Evolutionary conservation across 2,329 filamentous ascomycete species (phyloP).

Genomic region (Ophiostoma pallidulum): DNA sequence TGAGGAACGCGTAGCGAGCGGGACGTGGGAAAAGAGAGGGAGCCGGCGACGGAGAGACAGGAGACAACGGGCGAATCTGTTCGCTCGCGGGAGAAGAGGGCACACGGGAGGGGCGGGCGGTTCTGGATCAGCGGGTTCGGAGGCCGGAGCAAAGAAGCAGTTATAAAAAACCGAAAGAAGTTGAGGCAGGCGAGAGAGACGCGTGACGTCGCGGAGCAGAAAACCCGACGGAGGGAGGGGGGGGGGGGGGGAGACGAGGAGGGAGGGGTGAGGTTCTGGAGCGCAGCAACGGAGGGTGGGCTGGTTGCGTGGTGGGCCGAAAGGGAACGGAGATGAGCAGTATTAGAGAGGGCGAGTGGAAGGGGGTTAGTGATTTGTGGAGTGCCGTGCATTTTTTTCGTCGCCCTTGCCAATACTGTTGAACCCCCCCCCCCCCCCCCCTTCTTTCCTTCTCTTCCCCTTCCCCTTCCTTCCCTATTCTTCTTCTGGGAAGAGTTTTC

Average conservation of each 20-base stretch:
- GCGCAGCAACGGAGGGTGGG: conserved; percentile 12
- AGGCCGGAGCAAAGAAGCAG: background rate
- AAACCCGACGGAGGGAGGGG: no score
- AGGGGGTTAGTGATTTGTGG: conserved; percentile 7
- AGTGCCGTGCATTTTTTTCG: conserved; percentile 10
- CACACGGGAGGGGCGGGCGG: no score
- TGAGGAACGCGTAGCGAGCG: conserved; percentile 27
- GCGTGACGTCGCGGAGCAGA: conserved; percentile 22
- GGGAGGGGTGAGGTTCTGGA: conserved; percentile 17
- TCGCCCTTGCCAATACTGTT: conserved; percentile 7
- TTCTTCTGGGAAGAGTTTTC: conserved; percentile 15
- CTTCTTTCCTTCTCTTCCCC: no score
- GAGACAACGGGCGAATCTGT: no score
- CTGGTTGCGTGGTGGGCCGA: conserved; percentile 9
- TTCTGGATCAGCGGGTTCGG: no score
- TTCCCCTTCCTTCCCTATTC: no score
- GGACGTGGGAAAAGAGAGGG: background rate
- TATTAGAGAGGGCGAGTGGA: conserved; percentile 3
- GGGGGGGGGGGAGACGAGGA: conserved; percentile 20
- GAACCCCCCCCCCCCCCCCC: no score
- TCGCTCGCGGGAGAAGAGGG: no score
- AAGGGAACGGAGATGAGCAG: conserved; percentile 7
- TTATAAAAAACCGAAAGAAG: conserved; percentile 19
- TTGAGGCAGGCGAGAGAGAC: no score
- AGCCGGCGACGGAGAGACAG: no score